A percentile compares a stretch with the other conserved stretches of the same genome.
Conservation (phyloP, 495 filamentous ascomycete genomes). For the Coniosporium apollinis region DNA sequence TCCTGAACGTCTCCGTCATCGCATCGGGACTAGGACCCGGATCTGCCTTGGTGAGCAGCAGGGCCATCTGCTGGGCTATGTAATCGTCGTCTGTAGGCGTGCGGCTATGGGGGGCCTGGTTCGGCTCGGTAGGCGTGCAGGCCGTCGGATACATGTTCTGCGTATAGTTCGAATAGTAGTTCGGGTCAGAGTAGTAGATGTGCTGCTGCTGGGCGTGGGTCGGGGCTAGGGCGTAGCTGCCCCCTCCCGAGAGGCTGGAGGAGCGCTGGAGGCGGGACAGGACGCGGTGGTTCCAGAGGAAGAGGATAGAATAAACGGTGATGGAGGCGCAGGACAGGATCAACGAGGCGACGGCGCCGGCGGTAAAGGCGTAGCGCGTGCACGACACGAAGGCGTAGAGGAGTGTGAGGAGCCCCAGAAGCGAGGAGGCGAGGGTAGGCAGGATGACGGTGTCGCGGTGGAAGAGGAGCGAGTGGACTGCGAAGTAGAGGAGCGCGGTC, state of each 20-base stretch:
- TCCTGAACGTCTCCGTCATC: conserved; percentile 14
- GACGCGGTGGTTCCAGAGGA: conserved; percentile 20
- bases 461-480: conserved; percentile 16
- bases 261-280: conserved; percentile 4
- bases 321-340: conserved; percentile 15
- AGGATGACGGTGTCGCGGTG: conserved; percentile 23
- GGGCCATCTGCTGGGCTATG: conserved; percentile 22
- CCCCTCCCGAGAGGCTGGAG: conserved; percentile 4
- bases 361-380: conserved; percentile 13
- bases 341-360: conserved; percentile 15
- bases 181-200: neutral
- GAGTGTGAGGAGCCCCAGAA: conserved; percentile 21
- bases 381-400: conserved; percentile 23
- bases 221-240: neutral
- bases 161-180: conserved; percentile 21
- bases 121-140: conserved; percentile 1
- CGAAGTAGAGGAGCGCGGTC: conserved; percentile 23
- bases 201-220: neutral
- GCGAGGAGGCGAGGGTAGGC: conserved; percentile 17
- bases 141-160: conserved; percentile 14
- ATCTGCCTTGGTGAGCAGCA: conserved; percentile 15
- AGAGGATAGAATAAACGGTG: conserved; percentile 18
- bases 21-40: conserved; percentile 12
- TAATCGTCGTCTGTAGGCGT: conserved; percentile 21
- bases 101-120: conserved; percentile 1